These are phyloP conservation scores for Saprolegnia parasitica DNA, from an alignment of 352 stramenopile genomes.

Conservation along the genomic window DNA sequence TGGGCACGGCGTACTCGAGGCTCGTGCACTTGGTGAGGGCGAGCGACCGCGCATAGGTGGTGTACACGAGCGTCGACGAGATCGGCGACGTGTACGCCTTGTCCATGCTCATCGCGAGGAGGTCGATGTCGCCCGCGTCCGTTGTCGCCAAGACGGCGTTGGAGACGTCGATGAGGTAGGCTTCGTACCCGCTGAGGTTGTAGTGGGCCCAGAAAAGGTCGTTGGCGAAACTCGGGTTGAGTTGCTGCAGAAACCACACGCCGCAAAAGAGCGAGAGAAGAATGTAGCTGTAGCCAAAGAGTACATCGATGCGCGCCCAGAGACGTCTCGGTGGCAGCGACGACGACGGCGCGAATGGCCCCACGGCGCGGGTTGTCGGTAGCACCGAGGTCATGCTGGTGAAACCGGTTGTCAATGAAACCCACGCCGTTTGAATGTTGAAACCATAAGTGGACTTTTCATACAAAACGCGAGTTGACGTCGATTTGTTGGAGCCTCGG, in stretches of 20 bases:
- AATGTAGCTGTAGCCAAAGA: conserved; percentile 12
- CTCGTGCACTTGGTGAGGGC: conserved; percentile 2
- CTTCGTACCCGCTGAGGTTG: conserved; percentile 8
- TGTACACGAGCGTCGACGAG: not conserved
- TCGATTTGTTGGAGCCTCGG: too few relatives aligned
- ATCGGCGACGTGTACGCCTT: not conserved
- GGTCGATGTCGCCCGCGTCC: not conserved
- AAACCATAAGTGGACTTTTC: not conserved
- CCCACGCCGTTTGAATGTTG: not conserved
- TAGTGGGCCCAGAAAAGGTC: conserved; percentile 24
- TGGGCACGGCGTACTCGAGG: conserved; percentile 16
- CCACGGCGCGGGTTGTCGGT: not conserved
- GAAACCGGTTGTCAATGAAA: not conserved
- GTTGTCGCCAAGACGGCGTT: not conserved
- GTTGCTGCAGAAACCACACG: not conserved
- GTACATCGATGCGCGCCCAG: not conserved
- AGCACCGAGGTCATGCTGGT: not conserved
- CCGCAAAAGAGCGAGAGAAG: not conserved
- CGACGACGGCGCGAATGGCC: not conserved
- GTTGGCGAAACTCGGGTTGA: conserved; percentile 6
- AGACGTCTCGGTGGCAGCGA: not conserved
- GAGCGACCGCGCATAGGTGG: conserved; percentile 3
- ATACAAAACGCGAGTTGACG: not conserved
- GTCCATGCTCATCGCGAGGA: not conserved
- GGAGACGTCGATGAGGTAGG: conserved; percentile 19